These are phyloP conservation scores for Hortiboletus campestris DNA, from an alignment of 768 basidiomycete genomes.

Conservation along the genomic window DNA sequence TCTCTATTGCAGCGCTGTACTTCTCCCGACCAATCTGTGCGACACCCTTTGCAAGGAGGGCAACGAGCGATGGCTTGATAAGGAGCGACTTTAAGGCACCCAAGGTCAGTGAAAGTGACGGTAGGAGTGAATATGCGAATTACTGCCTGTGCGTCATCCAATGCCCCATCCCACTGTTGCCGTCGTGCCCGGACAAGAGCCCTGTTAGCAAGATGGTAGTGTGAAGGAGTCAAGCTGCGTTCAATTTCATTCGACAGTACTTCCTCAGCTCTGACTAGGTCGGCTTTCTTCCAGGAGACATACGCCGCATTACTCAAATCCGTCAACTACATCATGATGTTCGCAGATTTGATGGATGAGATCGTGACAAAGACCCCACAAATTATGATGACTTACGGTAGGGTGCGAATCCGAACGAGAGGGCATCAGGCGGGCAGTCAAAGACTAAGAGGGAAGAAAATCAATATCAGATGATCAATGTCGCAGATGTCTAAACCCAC, in stretches of 20 bases:
- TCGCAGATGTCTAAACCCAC: neutral
- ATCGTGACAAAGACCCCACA: neutral
- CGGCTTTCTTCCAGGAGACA: conserved; percentile 5
- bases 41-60: conserved; percentile 8
- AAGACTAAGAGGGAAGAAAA: conserved; percentile 1
- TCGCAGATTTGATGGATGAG: neutral
- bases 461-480: neutral
- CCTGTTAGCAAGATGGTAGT: conserved; percentile 11
- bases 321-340: conserved; percentile 6
- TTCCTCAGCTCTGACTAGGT: conserved; percentile 9
- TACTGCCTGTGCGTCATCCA: conserved; percentile 16
- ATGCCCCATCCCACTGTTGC: conserved; percentile 8
- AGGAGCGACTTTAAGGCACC: conserved; percentile 4
- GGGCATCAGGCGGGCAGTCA: neutral
- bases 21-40: neutral
- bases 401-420: neutral
- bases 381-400: conserved; percentile 5
- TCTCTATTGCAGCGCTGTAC: neutral
- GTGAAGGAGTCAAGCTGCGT: neutral
- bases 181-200: conserved; percentile 12
- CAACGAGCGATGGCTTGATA: conserved; percentile 5
- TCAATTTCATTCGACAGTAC: conserved; percentile 16
- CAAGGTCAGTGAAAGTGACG: neutral
- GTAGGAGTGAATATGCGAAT: neutral
- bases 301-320: conserved; percentile 10